Conservation (phyloP, 1,139 yeast genomes). For the Debaryomycetaceae sp. region DNA sequence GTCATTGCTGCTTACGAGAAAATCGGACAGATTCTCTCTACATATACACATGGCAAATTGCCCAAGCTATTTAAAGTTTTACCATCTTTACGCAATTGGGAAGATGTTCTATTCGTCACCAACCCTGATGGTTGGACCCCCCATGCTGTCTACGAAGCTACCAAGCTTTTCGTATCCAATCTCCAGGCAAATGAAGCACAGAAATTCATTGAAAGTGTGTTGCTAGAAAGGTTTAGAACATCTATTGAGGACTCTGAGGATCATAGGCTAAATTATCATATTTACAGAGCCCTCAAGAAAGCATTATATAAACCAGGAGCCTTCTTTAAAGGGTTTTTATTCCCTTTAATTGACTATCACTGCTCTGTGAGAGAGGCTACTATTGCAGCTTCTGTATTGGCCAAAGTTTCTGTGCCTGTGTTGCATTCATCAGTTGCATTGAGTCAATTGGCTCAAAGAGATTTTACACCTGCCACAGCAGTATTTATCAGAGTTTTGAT, state of each 20-base stretch:
- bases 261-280: constrained; percentile 77
- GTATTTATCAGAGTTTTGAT: constrained; percentile 84
- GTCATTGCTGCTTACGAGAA: constrained; percentile 92
- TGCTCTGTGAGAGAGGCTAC: constrained; percentile 93
- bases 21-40: constrained; percentile 80
- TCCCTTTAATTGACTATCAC: constrained; percentile 80
- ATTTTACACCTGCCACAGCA: constrained; percentile 83
- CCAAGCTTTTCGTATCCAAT: constrained; percentile 88
- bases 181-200: constrained; percentile 86
- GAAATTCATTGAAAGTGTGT: constrained; percentile 68
- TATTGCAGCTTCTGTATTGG: constrained; percentile 86
- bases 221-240: constrained; percentile 79
- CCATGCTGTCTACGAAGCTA: constrained; percentile 94
- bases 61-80: constrained; percentile 94
- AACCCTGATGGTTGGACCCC: constrained; percentile 94
- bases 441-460: constrained; percentile 77
- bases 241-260: constrained; percentile 77
- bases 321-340: constrained; percentile 90
- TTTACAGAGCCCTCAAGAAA: constrained; percentile 87
- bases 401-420: constrained; percentile 89
- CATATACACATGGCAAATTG: constrained; percentile 94
- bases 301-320: constrained; percentile 96
- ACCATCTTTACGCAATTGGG: constrained; percentile 93
- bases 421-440: constrained; percentile 95
- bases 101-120: constrained; percentile 88